Percentiles rank a stretch among this genome's conserved stretches.
Conservation (phyloP, 306 rosid genomes). For the Mucuna pruriens region DNA sequence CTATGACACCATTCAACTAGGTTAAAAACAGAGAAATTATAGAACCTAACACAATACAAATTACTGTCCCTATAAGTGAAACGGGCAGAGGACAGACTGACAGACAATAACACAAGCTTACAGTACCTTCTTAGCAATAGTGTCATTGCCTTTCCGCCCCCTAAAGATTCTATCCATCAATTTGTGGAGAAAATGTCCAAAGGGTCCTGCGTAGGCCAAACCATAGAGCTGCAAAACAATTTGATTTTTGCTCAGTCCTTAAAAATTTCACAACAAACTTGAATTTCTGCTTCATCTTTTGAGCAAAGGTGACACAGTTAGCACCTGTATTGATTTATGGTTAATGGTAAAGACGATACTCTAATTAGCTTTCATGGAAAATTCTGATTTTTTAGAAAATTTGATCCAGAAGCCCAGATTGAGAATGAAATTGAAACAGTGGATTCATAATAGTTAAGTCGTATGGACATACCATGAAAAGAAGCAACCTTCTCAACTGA, state of each 20-base stretch:
- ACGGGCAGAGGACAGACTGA: not conserved
- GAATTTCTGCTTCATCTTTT: not conserved
- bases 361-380: not conserved
- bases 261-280: not conserved
- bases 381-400: not conserved
- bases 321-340: not conserved
- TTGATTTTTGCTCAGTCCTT: slow-evolving; percentile 5
- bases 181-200: slow-evolving; percentile 91
- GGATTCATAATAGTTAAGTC: not conserved
- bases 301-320: slow-evolving; percentile 6
- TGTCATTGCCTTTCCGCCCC: slow-evolving; percentile 75
- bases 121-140: slow-evolving; percentile 80
- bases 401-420: not conserved
- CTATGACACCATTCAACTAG: too few relatives aligned
- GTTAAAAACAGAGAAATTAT: too few relatives aligned
- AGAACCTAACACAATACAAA: slow-evolving; percentile 23
- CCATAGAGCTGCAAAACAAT: slow-evolving; percentile 79
- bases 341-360: not conserved
- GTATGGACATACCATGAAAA: slow-evolving; percentile 63
- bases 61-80: slow-evolving; percentile 17
- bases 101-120: slow-evolving; percentile 20
- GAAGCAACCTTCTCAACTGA: slow-evolving; percentile 79
- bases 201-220: slow-evolving; percentile 85
- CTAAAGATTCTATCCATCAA: slow-evolving; percentile 82
- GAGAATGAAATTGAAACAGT: slow-evolving; percentile 22